These are phyloP conservation scores for Vigna radiata DNA, from an alignment of 306 rosid species.

Conservation along the genomic window DNA sequence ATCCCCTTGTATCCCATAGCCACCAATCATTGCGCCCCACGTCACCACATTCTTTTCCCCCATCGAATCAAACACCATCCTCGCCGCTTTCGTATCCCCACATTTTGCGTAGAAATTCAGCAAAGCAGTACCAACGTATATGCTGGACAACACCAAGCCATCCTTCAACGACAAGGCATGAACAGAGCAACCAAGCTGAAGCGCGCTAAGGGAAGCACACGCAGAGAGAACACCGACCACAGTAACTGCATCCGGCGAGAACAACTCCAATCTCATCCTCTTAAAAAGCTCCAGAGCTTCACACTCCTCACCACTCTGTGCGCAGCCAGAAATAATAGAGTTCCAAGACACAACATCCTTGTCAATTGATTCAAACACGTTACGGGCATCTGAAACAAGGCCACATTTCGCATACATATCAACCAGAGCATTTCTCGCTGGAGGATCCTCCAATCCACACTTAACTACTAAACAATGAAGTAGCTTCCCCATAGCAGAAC, in stretches of 20 bases:
- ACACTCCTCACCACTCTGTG: constrained; percentile 58
- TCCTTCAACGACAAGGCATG: constrained; percentile 63
- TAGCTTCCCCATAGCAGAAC: constrained; percentile 55
- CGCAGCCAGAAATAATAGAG: constrained; percentile 74
- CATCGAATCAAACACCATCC: constrained; percentile 70
- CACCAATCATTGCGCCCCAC: constrained; percentile 83
- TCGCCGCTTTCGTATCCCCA: constrained; percentile 73
- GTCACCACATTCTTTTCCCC: constrained; percentile 67
- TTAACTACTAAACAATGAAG: constrained; percentile 65
- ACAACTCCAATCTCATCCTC: constrained; percentile 58
- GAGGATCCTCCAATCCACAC: constrained; percentile 55
- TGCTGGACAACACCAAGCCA: constrained; percentile 54
- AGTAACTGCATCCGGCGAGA: constrained; percentile 70
- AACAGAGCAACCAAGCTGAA: constrained; percentile 65
- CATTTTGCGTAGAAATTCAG: constrained; percentile 80
- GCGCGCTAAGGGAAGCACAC: constrained; percentile 67
- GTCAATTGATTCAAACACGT: constrained; percentile 59
- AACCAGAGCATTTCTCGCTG: constrained; percentile 69
- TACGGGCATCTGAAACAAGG: constrained; percentile 52
- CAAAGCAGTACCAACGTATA: constrained; percentile 75
- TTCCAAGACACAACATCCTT: constrained; percentile 75
- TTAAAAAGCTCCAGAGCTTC: constrained; percentile 68
- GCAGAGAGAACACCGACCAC: constrained; percentile 67
- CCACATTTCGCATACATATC: constrained; percentile 77
- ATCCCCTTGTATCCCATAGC: constrained; percentile 81